Evolutionary conservation across 441 rosid genomes (phyloP), one percentile per base, ranked within the genome.

Genomic region (Brassica hybrid): DNA sequence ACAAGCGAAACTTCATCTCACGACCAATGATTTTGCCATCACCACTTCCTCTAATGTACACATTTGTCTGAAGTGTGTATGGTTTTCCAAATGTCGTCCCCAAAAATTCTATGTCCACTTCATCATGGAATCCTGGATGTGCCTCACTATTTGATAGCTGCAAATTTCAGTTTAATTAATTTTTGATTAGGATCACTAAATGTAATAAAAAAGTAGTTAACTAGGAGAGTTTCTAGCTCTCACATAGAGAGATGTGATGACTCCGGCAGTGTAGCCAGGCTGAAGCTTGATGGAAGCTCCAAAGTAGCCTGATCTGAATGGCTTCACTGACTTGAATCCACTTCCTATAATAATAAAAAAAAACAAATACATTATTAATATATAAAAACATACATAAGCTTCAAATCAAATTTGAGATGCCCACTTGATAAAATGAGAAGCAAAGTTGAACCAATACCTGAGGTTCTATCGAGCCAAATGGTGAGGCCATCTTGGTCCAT

Each of bases 261-360:
- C 98, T 73, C 98, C 98, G 1, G 98, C 98, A n/a, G 96, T 91
- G 82, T 94, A 94, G 12, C 98, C 98, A 23, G 94, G 86, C 41
- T 94, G 98, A 63, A 94, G 89, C 81, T 88, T 91, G 63, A 94
- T 86, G 66, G 90, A 84, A 7, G 97, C 91, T 38, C 95, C 97
- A 73, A 94, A 94, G 76, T 94, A 92, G 14, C 98, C 98, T 21
- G 98, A 94, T 77, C 91, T 88, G 71, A 86, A 94, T 32, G 97
- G 89, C 69, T 84, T 85, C 10, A 89, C 87, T 7, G 98, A 94
- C 80, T 94, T 92, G 80, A 92, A 94, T 65, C 98, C 98, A 79
- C 98, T 94, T 75, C 98, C 98, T 84, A 36, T 32, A 21, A 12
- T 36, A 9, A 38, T 25, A 25, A 2, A 52, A 58, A 58, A 45